Conservation (phyloP, 768 basidiomycete species). For the Suillus discolor region DNA sequence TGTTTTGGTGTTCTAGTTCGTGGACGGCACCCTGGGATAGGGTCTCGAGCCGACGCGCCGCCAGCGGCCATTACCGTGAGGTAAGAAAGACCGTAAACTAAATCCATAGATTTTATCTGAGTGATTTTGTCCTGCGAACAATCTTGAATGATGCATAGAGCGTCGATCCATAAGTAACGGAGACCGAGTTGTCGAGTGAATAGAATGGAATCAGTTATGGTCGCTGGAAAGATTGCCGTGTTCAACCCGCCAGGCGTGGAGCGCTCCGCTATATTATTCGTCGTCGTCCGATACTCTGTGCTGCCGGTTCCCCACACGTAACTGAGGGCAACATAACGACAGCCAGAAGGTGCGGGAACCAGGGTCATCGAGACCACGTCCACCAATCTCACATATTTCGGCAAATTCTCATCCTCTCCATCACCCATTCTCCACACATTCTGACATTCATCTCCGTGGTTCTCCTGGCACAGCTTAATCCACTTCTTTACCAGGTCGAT, state of each 20-base stretch:
- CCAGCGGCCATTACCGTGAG: conserved; percentile 12
- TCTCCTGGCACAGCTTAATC: conserved; percentile 5
- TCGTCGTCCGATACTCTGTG: conserved; percentile 10
- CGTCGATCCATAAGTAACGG: conserved; percentile 15
- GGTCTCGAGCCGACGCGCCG: background rate
- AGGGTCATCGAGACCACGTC: conserved; percentile 8
- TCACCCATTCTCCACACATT: background rate
- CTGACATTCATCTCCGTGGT: conserved; percentile 7
- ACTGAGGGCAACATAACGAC: conserved; percentile 12
- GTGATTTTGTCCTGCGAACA: background rate
- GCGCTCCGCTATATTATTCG: conserved; percentile 4
- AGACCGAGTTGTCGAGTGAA: conserved; percentile 9
- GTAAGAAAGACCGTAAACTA: conserved; percentile 8
- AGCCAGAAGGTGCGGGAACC: conserved; percentile 6
- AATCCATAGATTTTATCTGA: conserved; percentile 14
- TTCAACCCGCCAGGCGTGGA: background rate
- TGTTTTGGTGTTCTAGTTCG: background rate
- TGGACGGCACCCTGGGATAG: conserved; percentile 6
- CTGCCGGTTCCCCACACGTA: conserved; percentile 12
- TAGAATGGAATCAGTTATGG: conserved; percentile 11
- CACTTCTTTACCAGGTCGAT: conserved; percentile 11
- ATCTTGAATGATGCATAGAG: conserved; percentile 16
- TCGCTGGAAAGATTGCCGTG: conserved; percentile 4
- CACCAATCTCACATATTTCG: conserved; percentile 6
- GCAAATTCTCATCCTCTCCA: conserved; percentile 3